Evolutionary conservation across 805 yeast species (phyloP).

Genomic region (Metschnikowia peoriensis): DNA sequence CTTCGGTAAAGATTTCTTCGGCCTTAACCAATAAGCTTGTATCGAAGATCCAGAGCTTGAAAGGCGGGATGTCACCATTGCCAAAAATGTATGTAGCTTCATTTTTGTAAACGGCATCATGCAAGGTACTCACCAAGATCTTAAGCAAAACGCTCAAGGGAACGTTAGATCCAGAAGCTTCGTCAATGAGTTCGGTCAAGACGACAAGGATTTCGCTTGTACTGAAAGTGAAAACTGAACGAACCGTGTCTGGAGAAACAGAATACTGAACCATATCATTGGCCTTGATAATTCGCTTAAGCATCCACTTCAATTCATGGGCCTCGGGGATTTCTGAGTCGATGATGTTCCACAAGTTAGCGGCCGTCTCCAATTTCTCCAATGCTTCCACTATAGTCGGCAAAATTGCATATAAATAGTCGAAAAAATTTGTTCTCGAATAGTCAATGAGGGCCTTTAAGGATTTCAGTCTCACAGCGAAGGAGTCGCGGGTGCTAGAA

Average conservation of each 20-base stretch:
- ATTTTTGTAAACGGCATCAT: constrained; percentile 33
- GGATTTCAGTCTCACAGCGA: constrained; percentile 48
- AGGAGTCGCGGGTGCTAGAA: constrained; percentile 50
- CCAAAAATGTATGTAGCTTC: constrained; percentile 39
- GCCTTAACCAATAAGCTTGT: constrained; percentile 36
- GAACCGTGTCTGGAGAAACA: constrained; percentile 20
- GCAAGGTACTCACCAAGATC: constrained; percentile 27
- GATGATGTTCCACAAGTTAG: constrained; percentile 36
- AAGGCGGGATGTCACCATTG: constrained; percentile 23
- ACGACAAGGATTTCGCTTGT: constrained; percentile 26
- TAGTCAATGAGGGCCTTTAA: constrained; percentile 46
- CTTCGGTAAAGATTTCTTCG: constrained; percentile 40
- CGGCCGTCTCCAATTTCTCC: constrained; percentile 45
- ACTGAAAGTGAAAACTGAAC: constrained; percentile 28
- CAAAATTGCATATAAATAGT: constrained; percentile 35
- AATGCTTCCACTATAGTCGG: constrained; percentile 32
- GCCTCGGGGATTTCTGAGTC: constrained; percentile 13
- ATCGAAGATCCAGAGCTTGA: constrained; percentile 50
- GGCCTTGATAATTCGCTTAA: constrained; percentile 11
- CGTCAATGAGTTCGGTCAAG: constrained; percentile 28
- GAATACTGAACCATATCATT: constrained; percentile 5
- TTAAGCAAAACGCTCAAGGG: constrained; percentile 19
- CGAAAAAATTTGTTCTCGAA: constrained; percentile 44
- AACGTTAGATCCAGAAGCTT: constrained; percentile 17
- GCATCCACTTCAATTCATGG: constrained; percentile 11